These are phyloP conservation scores for Sicyos edulis DNA, from an alignment of 306 rosid genomes.

Conservation along the genomic window DNA sequence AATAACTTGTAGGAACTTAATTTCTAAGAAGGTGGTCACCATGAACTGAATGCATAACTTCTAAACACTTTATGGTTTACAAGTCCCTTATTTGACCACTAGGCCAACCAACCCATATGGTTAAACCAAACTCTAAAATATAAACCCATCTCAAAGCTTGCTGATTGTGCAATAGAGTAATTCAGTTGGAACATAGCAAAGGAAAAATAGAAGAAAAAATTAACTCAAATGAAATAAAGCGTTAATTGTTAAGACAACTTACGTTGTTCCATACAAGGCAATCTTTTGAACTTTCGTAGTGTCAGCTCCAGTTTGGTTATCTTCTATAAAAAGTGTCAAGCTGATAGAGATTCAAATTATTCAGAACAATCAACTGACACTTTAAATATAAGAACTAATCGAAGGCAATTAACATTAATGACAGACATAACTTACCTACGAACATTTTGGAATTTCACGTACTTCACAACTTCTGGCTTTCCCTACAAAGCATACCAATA, in stretches of 20 bases:
- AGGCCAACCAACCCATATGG: too few relatives aligned
- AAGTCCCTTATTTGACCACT: too few relatives aligned
- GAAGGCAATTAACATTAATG: conserved; percentile 18
- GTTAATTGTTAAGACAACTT: conserved; percentile 31
- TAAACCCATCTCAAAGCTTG: not conserved
- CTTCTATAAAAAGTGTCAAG: conserved; percentile 88
- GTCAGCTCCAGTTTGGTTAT: conserved; percentile 75
- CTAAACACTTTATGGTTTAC: too few relatives aligned
- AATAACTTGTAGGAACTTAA: too few relatives aligned
- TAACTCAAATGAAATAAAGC: not conserved
- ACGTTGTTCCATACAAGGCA: conserved; percentile 78
- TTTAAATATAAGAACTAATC: conserved; percentile 8
- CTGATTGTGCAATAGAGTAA: not conserved
- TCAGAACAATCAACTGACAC: conserved; percentile 23
- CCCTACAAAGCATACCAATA: conserved; percentile 45
- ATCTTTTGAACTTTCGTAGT: conserved; percentile 80
- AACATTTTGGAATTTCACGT: conserved; percentile 94
- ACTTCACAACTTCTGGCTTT: conserved; percentile 67
- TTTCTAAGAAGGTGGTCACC: too few relatives aligned
- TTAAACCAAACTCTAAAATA: too few relatives aligned
- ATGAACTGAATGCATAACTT: too few relatives aligned
- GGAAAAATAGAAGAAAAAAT: not conserved
- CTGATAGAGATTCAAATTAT: conserved; percentile 37
- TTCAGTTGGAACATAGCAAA: not conserved
- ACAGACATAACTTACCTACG: conserved; percentile 52